Percentiles rank a stretch among this genome's conserved stretches.
These are phyloP conservation scores for Arthrinium puccinioides DNA, from an alignment of 2,329 filamentous ascomycete genomes.

Conservation along the genomic window DNA sequence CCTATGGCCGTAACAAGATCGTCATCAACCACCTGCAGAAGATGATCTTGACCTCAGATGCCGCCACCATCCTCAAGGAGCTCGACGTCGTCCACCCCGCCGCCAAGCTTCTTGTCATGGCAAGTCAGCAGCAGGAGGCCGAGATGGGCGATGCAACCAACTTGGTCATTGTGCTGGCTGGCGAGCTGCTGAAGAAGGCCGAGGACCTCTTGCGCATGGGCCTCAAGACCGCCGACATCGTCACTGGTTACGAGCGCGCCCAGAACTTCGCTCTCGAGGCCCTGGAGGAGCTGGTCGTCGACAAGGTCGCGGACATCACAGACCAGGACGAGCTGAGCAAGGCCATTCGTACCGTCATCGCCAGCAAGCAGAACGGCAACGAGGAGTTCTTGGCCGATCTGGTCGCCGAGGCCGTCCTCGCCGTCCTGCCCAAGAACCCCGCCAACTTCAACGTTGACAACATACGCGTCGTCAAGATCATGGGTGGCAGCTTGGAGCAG, in stretches of 20 bases:
- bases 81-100: conserved; percentile 97
- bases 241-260: conserved; percentile 90
- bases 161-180: conserved; percentile 89
- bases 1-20: conserved; percentile 98
- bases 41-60: conserved; percentile 98
- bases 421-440: conserved; percentile 92
- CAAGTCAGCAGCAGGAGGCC: conserved; percentile 94
- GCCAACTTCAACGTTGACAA: conserved; percentile 98
- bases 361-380: conserved; percentile 91
- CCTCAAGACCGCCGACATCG: conserved; percentile 96
- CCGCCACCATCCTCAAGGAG: conserved; percentile 93
- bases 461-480: conserved; percentile 97
- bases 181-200: conserved; percentile 92
- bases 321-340: conserved; percentile 83
- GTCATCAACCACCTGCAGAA: conserved; percentile 99
- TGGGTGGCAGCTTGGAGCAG: conserved; percentile 93
- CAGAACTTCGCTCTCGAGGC: conserved; percentile 79
- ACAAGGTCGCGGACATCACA: conserved; percentile 80
- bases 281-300: conserved; percentile 82
- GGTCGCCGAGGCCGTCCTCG: conserved; percentile 77
- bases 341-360: conserved; percentile 90
- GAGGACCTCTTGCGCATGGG: conserved; percentile 96
- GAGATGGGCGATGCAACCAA: conserved; percentile 99
- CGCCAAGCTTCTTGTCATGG: conserved; percentile 97
- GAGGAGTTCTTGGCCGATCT: conserved; percentile 83